Conservation (phyloP, 495 filamentous ascomycete genomes). For the Podospora conica region DNA sequence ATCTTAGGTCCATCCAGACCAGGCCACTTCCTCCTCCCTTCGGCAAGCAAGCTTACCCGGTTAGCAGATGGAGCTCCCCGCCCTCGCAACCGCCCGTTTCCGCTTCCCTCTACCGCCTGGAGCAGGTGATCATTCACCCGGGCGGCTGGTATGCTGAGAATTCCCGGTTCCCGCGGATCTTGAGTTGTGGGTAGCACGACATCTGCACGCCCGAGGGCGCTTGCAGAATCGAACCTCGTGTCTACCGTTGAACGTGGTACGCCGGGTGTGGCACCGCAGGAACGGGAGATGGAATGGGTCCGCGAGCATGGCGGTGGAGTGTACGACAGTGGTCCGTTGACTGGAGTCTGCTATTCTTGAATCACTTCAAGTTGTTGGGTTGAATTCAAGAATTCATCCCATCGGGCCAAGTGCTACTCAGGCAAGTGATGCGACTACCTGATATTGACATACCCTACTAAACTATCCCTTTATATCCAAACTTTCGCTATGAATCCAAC, state of each 20-base stretch:
- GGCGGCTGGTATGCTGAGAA: neutral
- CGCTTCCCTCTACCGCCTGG: neutral
- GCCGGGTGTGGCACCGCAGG: neutral
- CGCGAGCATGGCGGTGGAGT: neutral
- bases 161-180: neutral
- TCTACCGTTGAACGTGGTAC: neutral
- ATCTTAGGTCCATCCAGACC: neutral
- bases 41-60: neutral
- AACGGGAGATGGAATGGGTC: neutral
- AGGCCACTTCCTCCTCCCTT: neutral
- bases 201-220: neutral
- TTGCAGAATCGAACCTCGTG: neutral
- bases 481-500: neutral
- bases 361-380: no score
- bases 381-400: no score
- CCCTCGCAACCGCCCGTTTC: neutral
- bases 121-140: neutral
- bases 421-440: neutral
- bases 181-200: neutral
- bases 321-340: neutral
- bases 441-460: no score
- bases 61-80: neutral
- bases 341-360: neutral
- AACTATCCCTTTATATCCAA: neutral
- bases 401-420: neutral